phyloP scores from a whole-genome alignment of 2,329 filamentous ascomycete genomes.

The Biscogniauxia sp. region DNA sequence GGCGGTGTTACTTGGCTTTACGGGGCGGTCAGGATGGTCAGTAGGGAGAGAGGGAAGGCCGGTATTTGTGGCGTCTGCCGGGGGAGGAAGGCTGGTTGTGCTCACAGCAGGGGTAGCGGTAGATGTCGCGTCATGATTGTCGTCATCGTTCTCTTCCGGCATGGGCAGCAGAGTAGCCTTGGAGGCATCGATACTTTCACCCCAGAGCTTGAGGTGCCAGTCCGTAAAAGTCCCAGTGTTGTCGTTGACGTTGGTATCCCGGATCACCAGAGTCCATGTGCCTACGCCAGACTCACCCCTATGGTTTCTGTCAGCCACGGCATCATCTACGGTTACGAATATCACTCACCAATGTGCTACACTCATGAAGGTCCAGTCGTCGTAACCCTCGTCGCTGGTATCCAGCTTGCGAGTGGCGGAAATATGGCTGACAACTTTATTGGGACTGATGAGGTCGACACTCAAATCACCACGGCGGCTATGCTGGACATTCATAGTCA shows the following conservation, averaged over 20 bases:
- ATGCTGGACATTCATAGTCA: conserved; percentile 96
- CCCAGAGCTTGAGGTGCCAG: conserved; percentile 94
- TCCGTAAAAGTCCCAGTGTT: conserved; percentile 78
- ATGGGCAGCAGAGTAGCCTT: conserved; percentile 76
- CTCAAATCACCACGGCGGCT: conserved; percentile 85
- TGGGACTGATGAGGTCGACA: conserved; percentile 84
- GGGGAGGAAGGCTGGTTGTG: conserved; percentile 59
- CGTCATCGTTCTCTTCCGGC: conserved; percentile 79
- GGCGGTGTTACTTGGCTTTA: conserved; percentile 40
- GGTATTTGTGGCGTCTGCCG: conserved; percentile 43
- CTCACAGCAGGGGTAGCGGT: conserved; percentile 60
- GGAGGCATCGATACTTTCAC: conserved; percentile 74
- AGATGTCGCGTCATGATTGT: conserved; percentile 68
- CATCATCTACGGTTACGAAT: neutral
- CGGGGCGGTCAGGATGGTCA: conserved; percentile 64
- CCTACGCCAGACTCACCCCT: conserved; percentile 88
- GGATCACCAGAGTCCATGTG: conserved; percentile 87
- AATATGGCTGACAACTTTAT: conserved; percentile 78
- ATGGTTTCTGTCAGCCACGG: conserved; percentile 30
- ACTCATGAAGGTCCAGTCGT: conserved; percentile 98
- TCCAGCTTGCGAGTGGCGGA: conserved; percentile 73
- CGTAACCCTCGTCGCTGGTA: conserved; percentile 65
- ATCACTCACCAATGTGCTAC: conserved; percentile 83
- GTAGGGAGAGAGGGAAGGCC: conserved; percentile 46
- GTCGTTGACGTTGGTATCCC: conserved; percentile 77